Evolutionary conservation across 192 early-diverging fungal species (phyloP).

Genomic region (Entomortierella lignicola): DNA sequence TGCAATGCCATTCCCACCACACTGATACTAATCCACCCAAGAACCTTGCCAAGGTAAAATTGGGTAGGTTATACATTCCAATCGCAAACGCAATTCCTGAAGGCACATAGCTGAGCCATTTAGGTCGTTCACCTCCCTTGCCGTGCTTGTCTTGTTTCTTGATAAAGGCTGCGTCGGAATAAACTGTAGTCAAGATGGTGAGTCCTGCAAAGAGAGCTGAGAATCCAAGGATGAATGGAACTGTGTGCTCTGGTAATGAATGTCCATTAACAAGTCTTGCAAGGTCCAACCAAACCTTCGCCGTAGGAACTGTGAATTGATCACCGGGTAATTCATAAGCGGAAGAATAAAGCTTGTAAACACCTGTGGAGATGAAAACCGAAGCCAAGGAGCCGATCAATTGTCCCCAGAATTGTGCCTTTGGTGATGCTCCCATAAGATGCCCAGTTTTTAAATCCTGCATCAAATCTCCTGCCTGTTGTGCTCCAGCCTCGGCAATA

Average conservation of each 20-base stretch:
- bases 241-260: slow-evolving; percentile 71
- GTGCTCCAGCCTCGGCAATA: slow-evolving; percentile 76
- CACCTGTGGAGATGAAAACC: slow-evolving; percentile 75
- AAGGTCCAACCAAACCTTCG: slow-evolving; percentile 84
- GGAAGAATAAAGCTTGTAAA: slow-evolving; percentile 74
- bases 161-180: slow-evolving; percentile 35
- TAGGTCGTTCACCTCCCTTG: slow-evolving; percentile 17
- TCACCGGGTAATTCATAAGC: slow-evolving; percentile 78
- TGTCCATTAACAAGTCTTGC: slow-evolving; percentile 81
- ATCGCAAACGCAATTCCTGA: slow-evolving; percentile 84
- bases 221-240: slow-evolving; percentile 69
- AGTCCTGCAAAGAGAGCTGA: slow-evolving; percentile 62
- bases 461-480: slow-evolving; percentile 65
- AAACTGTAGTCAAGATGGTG: slow-evolving; percentile 54
- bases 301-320: slow-evolving; percentile 78
- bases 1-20: slow-evolving; percentile 61
- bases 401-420: slow-evolving; percentile 88
- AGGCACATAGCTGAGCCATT: slow-evolving; percentile 67
- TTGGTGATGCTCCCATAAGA: slow-evolving; percentile 81
- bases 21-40: slow-evolving; percentile 68
- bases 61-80: slow-evolving; percentile 83
- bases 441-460: slow-evolving; percentile 91
- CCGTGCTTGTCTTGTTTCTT: slow-evolving; percentile 25
- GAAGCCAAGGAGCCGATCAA: slow-evolving; percentile 82
- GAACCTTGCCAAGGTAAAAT: slow-evolving; percentile 77